A percentile compares a stretch with the other conserved stretches of the same genome.
Evolutionary conservation across 768 basidiomycete genomes (phyloP).

Genomic region (Jaapia argillacea): DNA sequence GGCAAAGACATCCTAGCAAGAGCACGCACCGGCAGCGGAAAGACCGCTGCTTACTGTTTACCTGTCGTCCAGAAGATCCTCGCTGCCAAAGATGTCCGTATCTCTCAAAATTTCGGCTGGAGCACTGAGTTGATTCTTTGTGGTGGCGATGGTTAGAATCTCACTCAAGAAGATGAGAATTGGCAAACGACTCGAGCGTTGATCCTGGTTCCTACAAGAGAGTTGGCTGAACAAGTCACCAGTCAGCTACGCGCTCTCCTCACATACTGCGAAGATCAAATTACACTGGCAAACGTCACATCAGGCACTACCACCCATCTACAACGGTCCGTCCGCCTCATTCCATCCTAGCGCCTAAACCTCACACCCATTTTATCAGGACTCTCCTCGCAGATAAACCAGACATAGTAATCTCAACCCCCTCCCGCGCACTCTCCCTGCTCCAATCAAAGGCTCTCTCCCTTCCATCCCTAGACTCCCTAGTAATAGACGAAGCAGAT

Average conservation of each 20-base stretch:
- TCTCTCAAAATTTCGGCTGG: too few relatives aligned
- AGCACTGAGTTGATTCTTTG: too few relatives aligned
- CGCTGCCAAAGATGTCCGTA: slow-evolving; percentile 65
- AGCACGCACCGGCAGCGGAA: slow-evolving; percentile 93
- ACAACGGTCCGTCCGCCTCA: slow-evolving; percentile 44
- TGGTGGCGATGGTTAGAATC: neutral
- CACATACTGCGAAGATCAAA: slow-evolving; percentile 70
- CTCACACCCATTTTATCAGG: slow-evolving; percentile 18
- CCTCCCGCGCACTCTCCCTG: slow-evolving; percentile 56
- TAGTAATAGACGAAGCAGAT: slow-evolving; percentile 97
- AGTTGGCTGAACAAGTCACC: slow-evolving; percentile 86
- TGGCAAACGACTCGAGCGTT: slow-evolving; percentile 60
- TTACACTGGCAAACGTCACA: slow-evolving; percentile 67
- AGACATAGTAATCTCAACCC: slow-evolving; percentile 74
- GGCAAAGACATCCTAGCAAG: slow-evolving; percentile 80
- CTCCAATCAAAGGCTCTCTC: slow-evolving; percentile 65
- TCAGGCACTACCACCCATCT: slow-evolving; percentile 61
- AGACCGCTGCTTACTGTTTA: slow-evolving; percentile 93
- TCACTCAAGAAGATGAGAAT: slow-evolving; percentile 3
- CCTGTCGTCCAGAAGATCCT: slow-evolving; percentile 87
- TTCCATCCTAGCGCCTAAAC: neutral
- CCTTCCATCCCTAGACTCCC: slow-evolving; percentile 60
- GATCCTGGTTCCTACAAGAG: slow-evolving; percentile 84
- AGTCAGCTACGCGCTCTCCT: slow-evolving; percentile 54
- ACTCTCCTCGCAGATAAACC: slow-evolving; percentile 57